Conservation (phyloP, 805 yeast species). For the Diddensiella santjacobensis region DNA sequence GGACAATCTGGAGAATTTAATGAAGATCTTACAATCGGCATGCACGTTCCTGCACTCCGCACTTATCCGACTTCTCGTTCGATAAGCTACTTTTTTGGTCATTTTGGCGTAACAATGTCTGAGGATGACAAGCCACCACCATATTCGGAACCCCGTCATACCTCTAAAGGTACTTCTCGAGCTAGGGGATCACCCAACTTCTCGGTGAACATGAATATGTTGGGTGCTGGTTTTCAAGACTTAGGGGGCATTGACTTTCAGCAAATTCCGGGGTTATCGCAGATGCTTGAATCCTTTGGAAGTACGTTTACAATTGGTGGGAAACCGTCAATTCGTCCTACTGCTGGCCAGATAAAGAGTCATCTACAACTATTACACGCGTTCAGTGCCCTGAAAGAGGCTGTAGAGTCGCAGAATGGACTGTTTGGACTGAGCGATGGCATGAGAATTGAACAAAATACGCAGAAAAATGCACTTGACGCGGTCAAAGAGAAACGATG, state of each 20-base stretch:
- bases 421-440: slow-evolving; percentile 14
- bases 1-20: too few relatives aligned
- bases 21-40: too few relatives aligned
- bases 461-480: neutral
- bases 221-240: neutral
- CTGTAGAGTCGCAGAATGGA: slow-evolving; percentile 8
- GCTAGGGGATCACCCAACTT: neutral
- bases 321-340: neutral
- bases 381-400: slow-evolving; percentile 9
- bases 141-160: neutral
- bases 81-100: neutral
- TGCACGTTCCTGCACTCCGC: neutral
- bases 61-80: neutral
- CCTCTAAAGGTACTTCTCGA: neutral
- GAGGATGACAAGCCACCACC: neutral
- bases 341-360: slow-evolving; percentile 4
- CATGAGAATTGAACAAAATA: neutral
- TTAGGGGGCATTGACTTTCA: neutral
- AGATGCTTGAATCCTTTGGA: neutral
- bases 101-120: neutral
- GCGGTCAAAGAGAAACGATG: slow-evolving; percentile 15
- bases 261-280: neutral
- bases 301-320: neutral
- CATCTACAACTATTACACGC: slow-evolving; percentile 18
- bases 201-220: neutral